Evolutionary conservation across 148 eudicot species (phyloP).

Genomic region (Persicaria maculosa): DNA sequence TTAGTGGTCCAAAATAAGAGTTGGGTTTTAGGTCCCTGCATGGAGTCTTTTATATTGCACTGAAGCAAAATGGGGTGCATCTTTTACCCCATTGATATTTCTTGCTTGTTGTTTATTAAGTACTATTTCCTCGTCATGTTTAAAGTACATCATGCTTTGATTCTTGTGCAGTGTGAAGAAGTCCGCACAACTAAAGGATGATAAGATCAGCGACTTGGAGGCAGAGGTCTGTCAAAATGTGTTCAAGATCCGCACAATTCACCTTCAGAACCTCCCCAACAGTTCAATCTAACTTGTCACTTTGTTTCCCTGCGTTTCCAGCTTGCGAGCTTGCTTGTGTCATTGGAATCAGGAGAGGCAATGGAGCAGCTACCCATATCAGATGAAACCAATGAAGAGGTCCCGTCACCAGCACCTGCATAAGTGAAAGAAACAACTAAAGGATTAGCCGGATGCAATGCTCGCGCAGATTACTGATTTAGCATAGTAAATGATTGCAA

Average conservation of each 20-base stretch:
- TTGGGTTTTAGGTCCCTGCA: not conserved
- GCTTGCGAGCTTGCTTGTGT: not conserved
- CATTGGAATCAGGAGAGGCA: constrained; percentile 6
- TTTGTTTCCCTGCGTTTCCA: constrained; percentile 1
- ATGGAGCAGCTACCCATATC: not conserved
- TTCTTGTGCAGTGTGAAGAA: constrained; percentile 51
- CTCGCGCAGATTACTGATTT: no score
- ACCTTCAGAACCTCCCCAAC: not conserved
- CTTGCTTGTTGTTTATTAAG: not conserved
- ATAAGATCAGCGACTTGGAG: constrained; percentile 61
- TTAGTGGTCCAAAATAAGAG: not conserved
- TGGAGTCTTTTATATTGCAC: not conserved
- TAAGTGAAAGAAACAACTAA: not conserved
- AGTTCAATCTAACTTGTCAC: not conserved
- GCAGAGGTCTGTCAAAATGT: constrained; percentile 51
- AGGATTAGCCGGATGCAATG: no score
- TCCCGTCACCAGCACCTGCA: not conserved
- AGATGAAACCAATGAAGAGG: not conserved
- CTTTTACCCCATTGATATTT: not conserved
- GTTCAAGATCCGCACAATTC: not conserved
- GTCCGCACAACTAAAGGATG: constrained; percentile 42
- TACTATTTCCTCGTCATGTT: not conserved
- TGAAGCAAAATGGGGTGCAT: not conserved
- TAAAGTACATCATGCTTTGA: not conserved
- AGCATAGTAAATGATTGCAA: no score